Conservation (phyloP, 805 yeast genomes). For the Priceomyces castillae region DNA sequence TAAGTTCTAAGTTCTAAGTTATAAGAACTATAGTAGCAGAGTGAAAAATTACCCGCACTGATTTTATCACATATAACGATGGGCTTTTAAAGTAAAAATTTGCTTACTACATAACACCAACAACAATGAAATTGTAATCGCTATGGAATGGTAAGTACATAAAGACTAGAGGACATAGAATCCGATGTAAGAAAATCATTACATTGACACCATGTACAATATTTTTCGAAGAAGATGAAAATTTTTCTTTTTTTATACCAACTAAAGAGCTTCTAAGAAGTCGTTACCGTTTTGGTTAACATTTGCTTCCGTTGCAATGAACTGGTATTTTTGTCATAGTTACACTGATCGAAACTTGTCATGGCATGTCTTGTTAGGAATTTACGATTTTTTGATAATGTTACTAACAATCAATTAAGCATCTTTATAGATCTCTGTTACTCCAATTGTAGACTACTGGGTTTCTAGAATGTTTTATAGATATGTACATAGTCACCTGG, state of each 20-base stretch:
- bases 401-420: too few species aligned
- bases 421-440: too few species aligned
- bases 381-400: background rate
- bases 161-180: background rate
- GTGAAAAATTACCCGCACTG: conserved; percentile 3
- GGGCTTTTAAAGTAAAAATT: background rate
- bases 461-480: too few species aligned
- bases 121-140: background rate
- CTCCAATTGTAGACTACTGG: too few species aligned
- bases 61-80: background rate
- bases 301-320: conserved; percentile 48
- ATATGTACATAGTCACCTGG: too few species aligned
- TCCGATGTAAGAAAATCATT: background rate
- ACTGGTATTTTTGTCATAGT: conserved; percentile 81
- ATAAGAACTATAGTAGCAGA: too few species aligned
- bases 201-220: background rate
- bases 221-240: conserved; percentile 32
- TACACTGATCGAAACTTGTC: conserved; percentile 57
- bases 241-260: conserved; percentile 30
- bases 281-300: conserved; percentile 53
- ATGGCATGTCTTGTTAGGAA: too few species aligned
- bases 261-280: conserved; percentile 34
- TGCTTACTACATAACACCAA: background rate
- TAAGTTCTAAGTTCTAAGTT: too few species aligned
- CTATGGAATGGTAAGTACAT: background rate